Evolutionary conservation across 164 flowering plant genomes (phyloP).

Genomic region (Warburgia ugandensis): DNA sequence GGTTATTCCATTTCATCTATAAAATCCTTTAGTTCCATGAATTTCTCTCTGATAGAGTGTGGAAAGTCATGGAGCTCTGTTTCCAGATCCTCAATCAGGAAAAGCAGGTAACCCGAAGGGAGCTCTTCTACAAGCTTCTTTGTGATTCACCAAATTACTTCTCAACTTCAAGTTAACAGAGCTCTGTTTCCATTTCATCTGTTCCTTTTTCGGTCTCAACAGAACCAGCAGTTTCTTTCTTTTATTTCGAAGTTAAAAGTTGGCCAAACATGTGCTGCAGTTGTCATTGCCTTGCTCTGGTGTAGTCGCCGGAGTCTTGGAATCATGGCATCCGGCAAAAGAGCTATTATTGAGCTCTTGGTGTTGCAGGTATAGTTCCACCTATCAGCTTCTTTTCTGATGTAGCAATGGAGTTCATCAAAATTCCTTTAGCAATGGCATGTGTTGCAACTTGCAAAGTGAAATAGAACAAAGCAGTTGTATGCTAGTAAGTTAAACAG

Average conservation of each 20-base stretch:
- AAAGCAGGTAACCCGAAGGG: constrained; percentile 84
- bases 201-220: neutral
- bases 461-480: too few relatives aligned
- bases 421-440: neutral
- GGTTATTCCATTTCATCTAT: neutral
- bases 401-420: neutral
- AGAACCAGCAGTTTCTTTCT: neutral
- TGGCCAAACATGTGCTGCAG: constrained; percentile 25
- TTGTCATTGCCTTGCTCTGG: constrained; percentile 81
- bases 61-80: constrained; percentile 96
- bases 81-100: constrained; percentile 52
- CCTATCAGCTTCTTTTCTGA: too few relatives aligned
- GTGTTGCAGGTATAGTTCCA: constrained; percentile 39
- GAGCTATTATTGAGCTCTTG: constrained; percentile 72
- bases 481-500: too few relatives aligned
- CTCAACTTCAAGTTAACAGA: constrained; percentile 67
- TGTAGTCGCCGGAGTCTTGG: constrained; percentile 95
- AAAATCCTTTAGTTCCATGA: constrained; percentile 2
- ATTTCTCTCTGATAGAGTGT: constrained; percentile 35
- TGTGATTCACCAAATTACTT: constrained; percentile 67
- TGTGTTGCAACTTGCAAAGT: neutral
- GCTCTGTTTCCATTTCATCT: constrained; percentile 14
- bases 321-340: constrained; percentile 94
- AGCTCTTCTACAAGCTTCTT: constrained; percentile 82
- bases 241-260: neutral